These are phyloP conservation scores for Prillingera fragicola DNA, from an alignment of 1,284 basidiomycete species.

Conservation along the genomic window DNA sequence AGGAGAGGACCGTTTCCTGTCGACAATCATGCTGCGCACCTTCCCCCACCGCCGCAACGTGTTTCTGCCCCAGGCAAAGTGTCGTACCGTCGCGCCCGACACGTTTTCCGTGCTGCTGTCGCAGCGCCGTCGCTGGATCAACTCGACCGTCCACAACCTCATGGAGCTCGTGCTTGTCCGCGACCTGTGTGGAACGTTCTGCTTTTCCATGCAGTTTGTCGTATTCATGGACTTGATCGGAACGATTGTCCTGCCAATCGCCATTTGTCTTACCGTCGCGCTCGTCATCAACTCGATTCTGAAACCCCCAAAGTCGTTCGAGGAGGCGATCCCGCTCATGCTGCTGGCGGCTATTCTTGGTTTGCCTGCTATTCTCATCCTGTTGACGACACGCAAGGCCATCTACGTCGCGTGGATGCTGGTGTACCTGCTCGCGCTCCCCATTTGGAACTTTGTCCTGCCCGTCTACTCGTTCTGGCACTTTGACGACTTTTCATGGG, in stretches of 20 bases:
- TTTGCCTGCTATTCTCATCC: conserved; percentile 84
- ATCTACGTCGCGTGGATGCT: conserved; percentile 98
- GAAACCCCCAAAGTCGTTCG: conserved; percentile 73
- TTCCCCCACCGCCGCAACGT: conserved; percentile 99
- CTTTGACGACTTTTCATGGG: conserved; percentile 95
- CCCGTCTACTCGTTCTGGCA: conserved; percentile 98
- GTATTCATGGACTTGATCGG: conserved; percentile 98
- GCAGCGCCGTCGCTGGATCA: conserved; percentile 98
- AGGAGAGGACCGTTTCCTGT: conserved; percentile 98
- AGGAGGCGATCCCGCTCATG: conserved; percentile 90
- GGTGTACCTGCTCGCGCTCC: conserved; percentile 84
- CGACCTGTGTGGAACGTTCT: conserved; percentile 92
- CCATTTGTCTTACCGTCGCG: conserved; percentile 84
- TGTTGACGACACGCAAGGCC: conserved; percentile 89
- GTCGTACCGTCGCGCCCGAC: conserved; percentile 93
- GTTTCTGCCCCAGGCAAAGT: conserved; percentile 93
- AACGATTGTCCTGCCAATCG: conserved; percentile 89
- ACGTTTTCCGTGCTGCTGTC: conserved; percentile 89
- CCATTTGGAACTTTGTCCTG: conserved; percentile 91
- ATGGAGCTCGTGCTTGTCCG: conserved; percentile 98
- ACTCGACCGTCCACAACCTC: conserved; percentile 97
- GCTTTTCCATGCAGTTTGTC: conserved; percentile 96
- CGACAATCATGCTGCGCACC: conserved; percentile 86
- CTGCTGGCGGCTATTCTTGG: conserved; percentile 86
- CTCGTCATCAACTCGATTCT: conserved; percentile 78